Evolutionary conservation across 257 asterid genomes (phyloP), one percentile per base, ranked within the genome.

Genomic region (Coffea eugenioides): DNA sequence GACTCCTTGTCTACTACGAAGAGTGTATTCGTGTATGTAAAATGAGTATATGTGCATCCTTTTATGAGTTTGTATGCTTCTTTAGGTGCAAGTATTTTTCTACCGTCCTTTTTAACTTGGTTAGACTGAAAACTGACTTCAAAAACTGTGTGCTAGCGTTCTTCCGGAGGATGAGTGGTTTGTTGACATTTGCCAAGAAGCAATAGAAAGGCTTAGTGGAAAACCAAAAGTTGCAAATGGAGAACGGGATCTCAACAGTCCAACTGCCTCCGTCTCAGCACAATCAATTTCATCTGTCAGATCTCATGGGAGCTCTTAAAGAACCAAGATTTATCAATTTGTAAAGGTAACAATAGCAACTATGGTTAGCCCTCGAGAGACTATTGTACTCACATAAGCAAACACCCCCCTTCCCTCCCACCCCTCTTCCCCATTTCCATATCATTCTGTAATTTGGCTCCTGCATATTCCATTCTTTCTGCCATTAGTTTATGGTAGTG

Each of bases 131-230:
- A 67, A 73, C 76, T 62, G 18, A 57, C 66, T 79, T 31, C 69
- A 83, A 20, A 52, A 14, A 12, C 11, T 39, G 75, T 56, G 8
- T 78, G 81, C 86, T 95, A 96, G 99, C 77, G 91, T 91, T 52
- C 97, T 94, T 81, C 99, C 97, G 0, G 98, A 92, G 66, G 99
- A 96, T 52, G 97, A 96, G 49, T 94, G 98, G 98, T 96, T 92
- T 82, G 88, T 84, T 51, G 99, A 92, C 31, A 77, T 89, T 79
- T 90, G 97, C 84, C 97, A 90, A 91, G 98, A 94, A 75, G 91
- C 97, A 23, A 88, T 94, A 36, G 99, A 96, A 82, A 91, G 85
- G 87, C 89, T 96, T 86, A 95, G 99, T 66, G 99, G 99, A 62
- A 91, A 90, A 81, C 92, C 93, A 20, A 93, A 91, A 91, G 82